Conservation (phyloP, 352 stramenopile genomes). For the Phytophthora sojae region DNA sequence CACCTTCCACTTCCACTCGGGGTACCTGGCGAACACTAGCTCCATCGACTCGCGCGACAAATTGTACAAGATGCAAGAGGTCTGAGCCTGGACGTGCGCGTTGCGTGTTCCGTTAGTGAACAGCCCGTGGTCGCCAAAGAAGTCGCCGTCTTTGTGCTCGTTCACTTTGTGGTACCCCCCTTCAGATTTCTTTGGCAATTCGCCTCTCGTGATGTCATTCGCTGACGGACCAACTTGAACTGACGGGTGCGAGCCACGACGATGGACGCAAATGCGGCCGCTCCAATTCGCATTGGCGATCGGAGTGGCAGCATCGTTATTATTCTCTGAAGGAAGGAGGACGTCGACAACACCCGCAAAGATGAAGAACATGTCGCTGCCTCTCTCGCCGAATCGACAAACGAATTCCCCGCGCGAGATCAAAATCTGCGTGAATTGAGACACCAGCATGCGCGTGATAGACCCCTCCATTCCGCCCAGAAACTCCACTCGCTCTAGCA, state of each 20-base stretch:
- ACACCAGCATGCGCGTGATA: slow-evolving; percentile 65
- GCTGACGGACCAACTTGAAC: too few species aligned
- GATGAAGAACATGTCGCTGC: too few species aligned
- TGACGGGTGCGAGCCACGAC: too few species aligned
- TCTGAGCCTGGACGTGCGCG: slow-evolving; percentile 49
- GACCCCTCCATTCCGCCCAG: slow-evolving; percentile 55
- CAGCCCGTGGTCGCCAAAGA: slow-evolving; percentile 70
- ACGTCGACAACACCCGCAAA: too few species aligned
- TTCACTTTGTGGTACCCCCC: too few species aligned
- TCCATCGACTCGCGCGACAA: slow-evolving; percentile 66
- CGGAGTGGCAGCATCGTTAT: too few species aligned
- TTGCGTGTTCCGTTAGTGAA: slow-evolving; percentile 59
- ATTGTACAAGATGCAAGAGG: slow-evolving; percentile 68
- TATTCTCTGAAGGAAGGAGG: too few species aligned
- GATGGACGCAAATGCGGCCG: too few species aligned
- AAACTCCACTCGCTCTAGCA: slow-evolving; percentile 71
- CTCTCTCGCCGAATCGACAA: slow-evolving; percentile 50
- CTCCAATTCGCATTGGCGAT: too few species aligned
- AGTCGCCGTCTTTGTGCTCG: slow-evolving; percentile 8
- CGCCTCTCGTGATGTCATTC: too few species aligned
- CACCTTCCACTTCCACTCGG: slow-evolving; percentile 72
- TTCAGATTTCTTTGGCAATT: too few species aligned
- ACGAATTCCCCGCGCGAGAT: slow-evolving; percentile 63
- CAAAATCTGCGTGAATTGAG: slow-evolving; percentile 66
- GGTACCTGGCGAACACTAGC: slow-evolving; percentile 70